phyloP scores from a whole-genome alignment of 176 grass and related monocot genomes.

The Juncus effusus region DNA sequence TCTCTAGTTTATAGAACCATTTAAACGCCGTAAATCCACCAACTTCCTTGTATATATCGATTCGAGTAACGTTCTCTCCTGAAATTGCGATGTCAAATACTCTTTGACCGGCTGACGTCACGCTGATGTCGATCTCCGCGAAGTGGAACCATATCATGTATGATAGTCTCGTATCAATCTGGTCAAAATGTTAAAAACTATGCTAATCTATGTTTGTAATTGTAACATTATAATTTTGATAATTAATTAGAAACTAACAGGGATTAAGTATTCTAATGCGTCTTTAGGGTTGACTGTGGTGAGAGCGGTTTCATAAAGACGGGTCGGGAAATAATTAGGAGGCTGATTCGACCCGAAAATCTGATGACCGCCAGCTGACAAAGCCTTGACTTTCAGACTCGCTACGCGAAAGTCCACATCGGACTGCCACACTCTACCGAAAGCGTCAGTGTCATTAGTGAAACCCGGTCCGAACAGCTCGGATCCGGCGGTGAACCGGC shows the following conservation, averaged over 20 bases:
- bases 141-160: slow-evolving; percentile 99
- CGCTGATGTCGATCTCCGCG: slow-evolving; percentile 66
- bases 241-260: slow-evolving; percentile 24
- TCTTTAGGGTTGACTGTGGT: slow-evolving; percentile 58
- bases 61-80: slow-evolving; percentile 56
- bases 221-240: background rate
- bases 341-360: slow-evolving; percentile 84
- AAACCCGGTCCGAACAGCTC: slow-evolving; percentile 76
- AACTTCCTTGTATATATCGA: slow-evolving; percentile 91
- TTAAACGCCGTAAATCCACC: slow-evolving; percentile 89
- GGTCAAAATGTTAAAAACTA: background rate
- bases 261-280: slow-evolving; percentile 69
- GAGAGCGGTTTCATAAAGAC: slow-evolving; percentile 73
- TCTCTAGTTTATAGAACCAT: slow-evolving; percentile 73
- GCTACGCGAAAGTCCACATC: slow-evolving; percentile 56
- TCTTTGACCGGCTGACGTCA: slow-evolving; percentile 48
- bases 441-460: slow-evolving; percentile 74
- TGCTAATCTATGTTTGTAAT: too few species aligned
- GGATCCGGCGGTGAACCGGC: slow-evolving; percentile 63
- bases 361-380: slow-evolving; percentile 55
- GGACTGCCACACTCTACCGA: slow-evolving; percentile 82
- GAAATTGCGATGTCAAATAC: slow-evolving; percentile 78
- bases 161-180: slow-evolving; percentile 63
- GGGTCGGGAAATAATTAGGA: slow-evolving; percentile 94
- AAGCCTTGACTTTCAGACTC: slow-evolving; percentile 51